A percentile compares a stretch with the other conserved stretches of the same genome.
Evolutionary conservation across 768 basidiomycete genomes (phyloP).

Genomic region (Paxillus rubicundulus): DNA sequence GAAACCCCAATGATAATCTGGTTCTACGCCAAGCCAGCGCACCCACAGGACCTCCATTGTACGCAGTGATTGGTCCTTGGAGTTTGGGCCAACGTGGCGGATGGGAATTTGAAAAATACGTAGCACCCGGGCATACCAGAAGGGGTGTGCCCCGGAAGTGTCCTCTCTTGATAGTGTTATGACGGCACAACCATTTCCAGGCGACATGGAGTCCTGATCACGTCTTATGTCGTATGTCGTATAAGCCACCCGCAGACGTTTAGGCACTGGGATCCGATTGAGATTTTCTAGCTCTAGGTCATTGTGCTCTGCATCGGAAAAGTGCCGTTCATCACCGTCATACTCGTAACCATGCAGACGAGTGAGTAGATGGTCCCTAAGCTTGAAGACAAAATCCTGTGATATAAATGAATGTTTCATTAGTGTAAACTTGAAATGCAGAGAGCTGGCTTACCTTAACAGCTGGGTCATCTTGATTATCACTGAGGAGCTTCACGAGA

Average conservation of each 20-base stretch:
- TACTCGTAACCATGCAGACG: conserved; percentile 12
- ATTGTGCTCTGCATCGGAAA: conserved; percentile 4
- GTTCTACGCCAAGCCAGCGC: conserved; percentile 17
- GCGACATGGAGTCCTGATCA: conserved; percentile 8
- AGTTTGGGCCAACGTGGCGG: neutral
- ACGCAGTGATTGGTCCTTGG: neutral
- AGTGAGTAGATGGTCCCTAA: conserved; percentile 23
- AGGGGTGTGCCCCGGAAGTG: conserved; percentile 4
- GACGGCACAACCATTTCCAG: neutral
- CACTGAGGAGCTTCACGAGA: neutral
- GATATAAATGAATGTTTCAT: too few species aligned
- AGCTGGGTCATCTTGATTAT: conserved; percentile 5
- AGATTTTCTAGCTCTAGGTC: neutral
- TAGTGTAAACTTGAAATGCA: too few species aligned
- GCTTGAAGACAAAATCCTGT: conserved; percentile 14
- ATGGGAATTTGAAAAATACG: conserved; percentile 12
- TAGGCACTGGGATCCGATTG: neutral
- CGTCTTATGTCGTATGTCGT: conserved; percentile 18
- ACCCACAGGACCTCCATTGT: conserved; percentile 24
- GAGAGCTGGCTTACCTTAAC: too few species aligned
- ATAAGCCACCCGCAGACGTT: conserved; percentile 6
- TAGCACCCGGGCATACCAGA: conserved; percentile 23
- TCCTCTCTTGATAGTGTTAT: conserved; percentile 7
- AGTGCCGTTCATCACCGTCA: conserved; percentile 11
- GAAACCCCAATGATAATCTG: conserved; percentile 2